A percentile compares a stretch with the other conserved stretches of the same genome.
These are phyloP conservation scores for Cicer yamashitae DNA, from an alignment of 306 rosid species.

Conservation along the genomic window DNA sequence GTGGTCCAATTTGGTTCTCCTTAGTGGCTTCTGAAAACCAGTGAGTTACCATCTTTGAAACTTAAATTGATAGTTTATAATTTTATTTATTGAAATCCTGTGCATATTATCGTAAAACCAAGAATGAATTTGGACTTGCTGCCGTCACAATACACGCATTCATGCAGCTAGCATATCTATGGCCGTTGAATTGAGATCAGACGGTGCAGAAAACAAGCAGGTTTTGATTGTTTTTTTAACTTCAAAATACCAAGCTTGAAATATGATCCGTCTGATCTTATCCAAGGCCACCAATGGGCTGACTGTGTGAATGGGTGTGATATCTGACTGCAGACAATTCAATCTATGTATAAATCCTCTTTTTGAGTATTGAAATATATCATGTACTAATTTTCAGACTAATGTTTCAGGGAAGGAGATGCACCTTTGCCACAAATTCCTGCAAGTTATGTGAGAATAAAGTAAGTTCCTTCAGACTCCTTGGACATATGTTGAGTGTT, in stretches of 20 bases:
- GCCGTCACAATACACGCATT: too few species aligned
- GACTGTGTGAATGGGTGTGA: too few species aligned
- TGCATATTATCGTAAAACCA: not conserved
- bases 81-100: constrained; percentile 19
- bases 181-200: too few species aligned
- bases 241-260: too few species aligned
- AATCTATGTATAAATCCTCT: not conserved
- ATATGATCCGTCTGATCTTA: too few species aligned
- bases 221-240: too few species aligned
- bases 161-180: too few species aligned
- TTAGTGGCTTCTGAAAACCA: constrained; percentile 89
- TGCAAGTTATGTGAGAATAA: constrained; percentile 72
- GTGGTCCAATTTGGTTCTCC: constrained; percentile 87
- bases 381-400: constrained; percentile 40
- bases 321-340: too few species aligned
- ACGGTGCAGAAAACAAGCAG: too few species aligned
- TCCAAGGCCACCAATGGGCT: too few species aligned
- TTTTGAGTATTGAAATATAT: constrained; percentile 2
- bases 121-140: too few species aligned
- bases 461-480: constrained; percentile 60
- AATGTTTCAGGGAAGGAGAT: constrained; percentile 75
- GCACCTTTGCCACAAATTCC: constrained; percentile 76
- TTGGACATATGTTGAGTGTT: constrained; percentile 13
- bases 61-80: constrained; percentile 26
- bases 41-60: constrained; percentile 62